These are phyloP conservation scores for Xylariomycetidae sp. DNA, from an alignment of 2,329 filamentous ascomycete genomes.

Conservation along the genomic window DNA sequence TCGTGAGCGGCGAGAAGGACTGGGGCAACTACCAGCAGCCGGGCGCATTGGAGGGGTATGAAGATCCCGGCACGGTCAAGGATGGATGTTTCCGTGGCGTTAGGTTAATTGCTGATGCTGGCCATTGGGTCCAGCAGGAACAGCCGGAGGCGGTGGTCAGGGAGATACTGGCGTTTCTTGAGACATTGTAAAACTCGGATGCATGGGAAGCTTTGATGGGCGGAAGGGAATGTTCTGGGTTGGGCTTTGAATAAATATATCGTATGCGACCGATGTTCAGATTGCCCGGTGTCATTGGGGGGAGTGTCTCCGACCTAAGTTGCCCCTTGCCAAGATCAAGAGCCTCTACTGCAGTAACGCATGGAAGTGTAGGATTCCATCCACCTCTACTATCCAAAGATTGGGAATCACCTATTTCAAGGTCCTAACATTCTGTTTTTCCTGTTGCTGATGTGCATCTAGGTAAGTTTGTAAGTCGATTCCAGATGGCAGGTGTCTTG, in stretches of 20 bases:
- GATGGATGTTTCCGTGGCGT: slow-evolving; percentile 42
- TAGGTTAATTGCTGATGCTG: slow-evolving; percentile 51
- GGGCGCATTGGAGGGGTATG: slow-evolving; percentile 49
- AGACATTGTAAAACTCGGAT: slow-evolving; percentile 11
- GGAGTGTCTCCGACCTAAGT: slow-evolving; percentile 2
- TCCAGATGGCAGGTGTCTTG: too few relatives aligned
- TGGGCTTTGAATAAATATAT: too few relatives aligned
- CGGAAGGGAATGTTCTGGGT: neutral
- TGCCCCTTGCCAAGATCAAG: slow-evolving; percentile 3
- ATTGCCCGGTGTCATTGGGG: neutral
- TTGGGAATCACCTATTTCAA: too few relatives aligned
- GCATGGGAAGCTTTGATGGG: too few relatives aligned
- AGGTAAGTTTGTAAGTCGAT: too few relatives aligned
- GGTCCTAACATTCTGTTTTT: too few relatives aligned
- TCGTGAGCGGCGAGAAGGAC: slow-evolving; percentile 56
- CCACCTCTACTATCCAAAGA: too few relatives aligned
- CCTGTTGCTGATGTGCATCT: too few relatives aligned
- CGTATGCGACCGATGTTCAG: neutral
- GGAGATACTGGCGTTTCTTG: slow-evolving; percentile 20
- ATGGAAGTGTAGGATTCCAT: too few relatives aligned
- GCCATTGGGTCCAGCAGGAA: slow-evolving; percentile 68
- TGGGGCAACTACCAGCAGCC: slow-evolving; percentile 66
- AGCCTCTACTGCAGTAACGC: neutral
- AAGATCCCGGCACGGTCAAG: slow-evolving; percentile 43
- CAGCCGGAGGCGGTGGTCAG: slow-evolving; percentile 44